Evolutionary conservation across 805 yeast genomes (phyloP), one percentile per base, ranked within the genome.

Genomic region (Saccharomycopsis javanensis): DNA sequence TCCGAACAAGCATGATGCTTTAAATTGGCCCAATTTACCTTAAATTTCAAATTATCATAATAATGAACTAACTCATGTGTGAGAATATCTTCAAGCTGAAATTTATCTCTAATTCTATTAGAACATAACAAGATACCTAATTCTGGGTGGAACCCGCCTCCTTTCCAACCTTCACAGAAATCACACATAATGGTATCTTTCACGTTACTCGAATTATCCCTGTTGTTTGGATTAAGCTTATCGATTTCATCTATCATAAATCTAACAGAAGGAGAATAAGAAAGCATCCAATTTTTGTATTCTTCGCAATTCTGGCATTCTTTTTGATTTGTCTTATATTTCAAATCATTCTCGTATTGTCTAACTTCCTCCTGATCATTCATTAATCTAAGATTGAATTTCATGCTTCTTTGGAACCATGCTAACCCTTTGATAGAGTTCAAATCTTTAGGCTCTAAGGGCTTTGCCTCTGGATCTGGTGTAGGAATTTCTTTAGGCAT

Each of bases 1-100:
- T 94, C 99, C 0, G 97, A 85, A 69, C 99, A 94, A 0, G 99
- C 99, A 68, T 92, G 98, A 67, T 94, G 99, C 65, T 82, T 80
- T 66, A 94, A 73, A 69, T 92, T 81, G 57, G 77, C 66, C 86
- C 96, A 86, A 69, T 94, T 88, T 1, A 94, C 90, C 56, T 88
- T 75, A 75, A 94, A 94, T 69, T 89, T 85, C 62, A 88, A 74
- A 66, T 90, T 84, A 71, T 94, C 99, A 70, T 88, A 94, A 61
- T 90, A 94, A 70, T 94, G 99, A 34, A 94, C 82, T 68, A 94
- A 75, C 67, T 94, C 99, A 68, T 94, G 99, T 1, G 97, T 79
- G 61, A 94, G 71, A 0, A 96, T 88, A 66, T 94, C 98, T 67
- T 92, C 97, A 58, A 90, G 70, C 64, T 88, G 95, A 79, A 85